A percentile compares a stretch with the other conserved stretches of the same genome.
phyloP scores from a whole-genome alignment of 768 basidiomycete genomes.

The Suillus brevipes region DNA sequence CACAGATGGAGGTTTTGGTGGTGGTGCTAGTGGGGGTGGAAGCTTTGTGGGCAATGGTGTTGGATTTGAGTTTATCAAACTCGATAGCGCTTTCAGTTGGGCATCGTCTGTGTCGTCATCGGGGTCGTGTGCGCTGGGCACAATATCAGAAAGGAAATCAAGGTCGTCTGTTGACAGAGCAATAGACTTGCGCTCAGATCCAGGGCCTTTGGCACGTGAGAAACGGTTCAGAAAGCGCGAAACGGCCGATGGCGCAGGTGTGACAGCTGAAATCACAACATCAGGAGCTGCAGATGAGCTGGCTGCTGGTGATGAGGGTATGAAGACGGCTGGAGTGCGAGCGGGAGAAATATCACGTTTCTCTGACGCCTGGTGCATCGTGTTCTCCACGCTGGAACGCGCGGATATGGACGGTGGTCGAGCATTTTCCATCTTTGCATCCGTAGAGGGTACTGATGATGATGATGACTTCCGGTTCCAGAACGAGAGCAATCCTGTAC shows the following conservation, averaged over 20 bases:
- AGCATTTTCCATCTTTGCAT: constrained; percentile 21
- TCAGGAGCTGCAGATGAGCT: constrained; percentile 13
- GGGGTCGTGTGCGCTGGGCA: constrained; percentile 53
- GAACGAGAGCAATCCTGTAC: constrained; percentile 69
- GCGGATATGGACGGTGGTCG: constrained; percentile 21
- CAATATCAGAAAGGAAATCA: constrained; percentile 73
- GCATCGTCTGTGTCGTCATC: constrained; percentile 33
- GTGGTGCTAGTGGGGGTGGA: constrained; percentile 48
- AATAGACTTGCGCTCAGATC: constrained; percentile 50
- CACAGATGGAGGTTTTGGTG: constrained; percentile 27
- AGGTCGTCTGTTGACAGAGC: constrained; percentile 80
- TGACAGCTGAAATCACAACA: constrained; percentile 1
- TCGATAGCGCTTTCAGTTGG: constrained; percentile 40
- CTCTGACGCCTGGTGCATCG: constrained; percentile 14
- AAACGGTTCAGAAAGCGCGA: constrained; percentile 83
- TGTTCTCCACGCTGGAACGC: constrained; percentile 33
- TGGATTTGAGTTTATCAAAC: constrained; percentile 41
- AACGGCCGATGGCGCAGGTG: constrained; percentile 62
- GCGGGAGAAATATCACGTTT: constrained; percentile 20
- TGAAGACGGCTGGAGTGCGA: constrained; percentile 4
- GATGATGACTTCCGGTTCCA: constrained; percentile 53
- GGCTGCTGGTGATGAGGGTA: constrained; percentile 6
- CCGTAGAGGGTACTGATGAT: constrained; percentile 23
- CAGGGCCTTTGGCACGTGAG: constrained; percentile 45
- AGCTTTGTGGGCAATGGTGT: constrained; percentile 43